phyloP scores from a whole-genome alignment of 768 basidiomycete species.

The Gautieria morchelliformis region DNA sequence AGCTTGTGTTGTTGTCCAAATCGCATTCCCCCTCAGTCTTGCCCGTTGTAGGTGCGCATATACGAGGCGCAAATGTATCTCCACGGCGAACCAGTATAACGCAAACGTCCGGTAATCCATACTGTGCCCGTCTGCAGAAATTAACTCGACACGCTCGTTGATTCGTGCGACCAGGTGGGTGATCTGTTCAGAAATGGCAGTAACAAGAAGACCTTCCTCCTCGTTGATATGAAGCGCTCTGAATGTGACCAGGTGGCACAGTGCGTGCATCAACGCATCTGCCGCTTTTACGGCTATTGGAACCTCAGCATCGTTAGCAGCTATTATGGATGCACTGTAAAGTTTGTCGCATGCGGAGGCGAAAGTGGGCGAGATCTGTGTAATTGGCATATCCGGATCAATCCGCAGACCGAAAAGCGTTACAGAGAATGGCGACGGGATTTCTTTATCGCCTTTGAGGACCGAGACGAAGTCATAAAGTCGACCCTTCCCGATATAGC shows the following conservation, averaged over 20 bases:
- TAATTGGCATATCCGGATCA: slow-evolving; percentile 29
- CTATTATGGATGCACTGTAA: not conserved
- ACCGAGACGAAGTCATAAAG: slow-evolving; percentile 47
- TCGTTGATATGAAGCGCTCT: not conserved
- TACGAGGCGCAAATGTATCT: slow-evolving; percentile 38
- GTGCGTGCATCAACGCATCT: not conserved
- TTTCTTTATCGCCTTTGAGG: slow-evolving; percentile 20
- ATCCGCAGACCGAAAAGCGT: slow-evolving; percentile 34
- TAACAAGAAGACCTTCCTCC: not conserved
- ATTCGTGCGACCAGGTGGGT: slow-evolving; percentile 3
- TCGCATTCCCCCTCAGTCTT: slow-evolving; percentile 15
- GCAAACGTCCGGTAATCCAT: slow-evolving; percentile 33
- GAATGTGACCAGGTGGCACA: slow-evolving; percentile 3
- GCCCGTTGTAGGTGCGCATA: slow-evolving; percentile 17
- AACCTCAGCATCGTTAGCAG: not conserved
- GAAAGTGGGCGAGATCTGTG: slow-evolving; percentile 35
- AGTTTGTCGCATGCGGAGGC: slow-evolving; percentile 34
- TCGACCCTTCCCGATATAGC: slow-evolving; percentile 52
- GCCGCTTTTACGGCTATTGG: not conserved
- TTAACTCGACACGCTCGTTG: not conserved
- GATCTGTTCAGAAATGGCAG: slow-evolving; percentile 6
- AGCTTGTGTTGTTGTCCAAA: not conserved
- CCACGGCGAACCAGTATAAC: slow-evolving; percentile 57
- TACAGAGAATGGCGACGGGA: slow-evolving; percentile 24
- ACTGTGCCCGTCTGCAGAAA: slow-evolving; percentile 16